Evolutionary conservation across 768 basidiomycete species (phyloP).

Genomic region (Pulveroboletus frians): DNA sequence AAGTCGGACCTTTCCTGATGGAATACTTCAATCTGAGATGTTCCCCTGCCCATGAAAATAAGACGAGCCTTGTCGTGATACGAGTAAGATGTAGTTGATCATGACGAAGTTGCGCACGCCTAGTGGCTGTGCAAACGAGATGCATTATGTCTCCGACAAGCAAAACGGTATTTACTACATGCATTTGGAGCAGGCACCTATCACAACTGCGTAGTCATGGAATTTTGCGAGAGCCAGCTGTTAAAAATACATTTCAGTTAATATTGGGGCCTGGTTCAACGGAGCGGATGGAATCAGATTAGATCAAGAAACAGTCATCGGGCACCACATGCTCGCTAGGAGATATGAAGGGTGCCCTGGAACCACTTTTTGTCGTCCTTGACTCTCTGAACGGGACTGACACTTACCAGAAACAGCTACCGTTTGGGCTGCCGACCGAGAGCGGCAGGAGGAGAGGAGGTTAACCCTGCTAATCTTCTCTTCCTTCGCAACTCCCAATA

Average conservation of each 20-base stretch:
- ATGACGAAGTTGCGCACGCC: conserved; percentile 32
- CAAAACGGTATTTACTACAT: not conserved
- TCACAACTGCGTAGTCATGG: not conserved
- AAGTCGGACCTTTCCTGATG: conserved; percentile 82
- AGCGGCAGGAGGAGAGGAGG: not conserved
- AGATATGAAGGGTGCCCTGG: conserved; percentile 52
- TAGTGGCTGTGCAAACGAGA: conserved; percentile 24
- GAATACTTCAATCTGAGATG: conserved; percentile 9
- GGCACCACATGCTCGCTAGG: conserved; percentile 38
- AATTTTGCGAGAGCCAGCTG: not conserved
- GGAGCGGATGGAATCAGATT: conserved; percentile 60
- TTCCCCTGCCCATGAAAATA: conserved; percentile 1
- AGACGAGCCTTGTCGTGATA: conserved; percentile 81
- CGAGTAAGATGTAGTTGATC: conserved; percentile 91
- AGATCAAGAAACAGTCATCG: conserved; percentile 81
- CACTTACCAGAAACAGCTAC: conserved; percentile 19
- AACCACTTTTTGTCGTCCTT: conserved; percentile 75
- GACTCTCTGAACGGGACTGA: conserved; percentile 15
- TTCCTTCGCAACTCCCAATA: conserved; percentile 50
- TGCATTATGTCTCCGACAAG: not conserved
- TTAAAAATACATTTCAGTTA: conserved; percentile 7
- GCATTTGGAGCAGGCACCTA: not conserved
- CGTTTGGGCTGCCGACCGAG: conserved; percentile 6
- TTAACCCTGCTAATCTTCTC: conserved; percentile 9
- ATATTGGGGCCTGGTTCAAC: not conserved